Evolutionary conservation across 441 rosid species (phyloP), one percentile per base, ranked within the genome.

Genomic region (Croton setiger): DNA sequence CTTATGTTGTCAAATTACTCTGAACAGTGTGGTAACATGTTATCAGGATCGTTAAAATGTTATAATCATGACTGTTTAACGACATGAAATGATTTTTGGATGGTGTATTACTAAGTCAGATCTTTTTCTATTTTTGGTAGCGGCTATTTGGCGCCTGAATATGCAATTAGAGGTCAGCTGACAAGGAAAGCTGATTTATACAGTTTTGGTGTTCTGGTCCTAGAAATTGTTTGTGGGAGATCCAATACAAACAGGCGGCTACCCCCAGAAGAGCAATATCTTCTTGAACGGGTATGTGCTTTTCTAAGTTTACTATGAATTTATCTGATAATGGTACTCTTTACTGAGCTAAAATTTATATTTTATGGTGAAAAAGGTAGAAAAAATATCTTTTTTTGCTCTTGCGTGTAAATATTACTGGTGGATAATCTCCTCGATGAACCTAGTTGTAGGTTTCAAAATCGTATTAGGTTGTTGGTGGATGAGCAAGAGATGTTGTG

Each of bases 81-180:
- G 15, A 67, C 11, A 33, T 33, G 61, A 11, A 11, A 44, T 61
- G 23, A 36, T 61, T 41, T 47, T 59, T 57, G 71, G 17, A 23
- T 51, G 57, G 43, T 12, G 48, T 48, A 14, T 59, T 60, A 51
- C 10, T 39, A 4, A 39, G 1, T 8, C 43, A 39, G 11, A 39
- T 39, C 10, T 39, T 27, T 64, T 66, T 37, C 23, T 66, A 23
- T 14, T 66, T 54, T 63, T 23, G 49, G 35, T 70, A 88, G 90
- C 72, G 93, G 93, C 60, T 88, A 88, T 73, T 68, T 88, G 35
- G 93, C 93, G 37, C 93, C 93, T 1, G 90, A 88, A 73, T 88
- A 88, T 71, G 94, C 91, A 2, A 66, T 88, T 66, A 80, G 87
- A 60, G 94, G 87, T 63, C 89, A 86, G 66, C 48, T 88, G 75